Conservation (phyloP, 495 filamentous ascomycete genomes). For the Xylaria flabelliformis region DNA sequence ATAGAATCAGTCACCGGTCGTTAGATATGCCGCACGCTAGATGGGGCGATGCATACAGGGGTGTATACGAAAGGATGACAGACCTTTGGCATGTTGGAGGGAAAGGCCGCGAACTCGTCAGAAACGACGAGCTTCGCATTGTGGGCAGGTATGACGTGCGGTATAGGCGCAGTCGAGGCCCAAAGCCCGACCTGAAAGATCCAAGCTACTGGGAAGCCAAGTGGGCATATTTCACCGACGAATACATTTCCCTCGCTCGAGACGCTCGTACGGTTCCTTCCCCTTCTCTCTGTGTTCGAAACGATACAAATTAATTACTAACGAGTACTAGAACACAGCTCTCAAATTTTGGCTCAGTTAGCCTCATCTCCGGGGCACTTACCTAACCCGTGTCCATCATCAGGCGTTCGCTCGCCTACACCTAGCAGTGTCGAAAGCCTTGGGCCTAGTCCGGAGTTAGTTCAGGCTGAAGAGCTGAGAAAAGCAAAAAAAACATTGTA, state of each 20-base stretch:
- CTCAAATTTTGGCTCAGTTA: neutral
- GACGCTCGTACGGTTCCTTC: neutral
- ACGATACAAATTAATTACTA: neutral
- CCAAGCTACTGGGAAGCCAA: constrained; percentile 13
- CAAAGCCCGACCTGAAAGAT: constrained; percentile 6
- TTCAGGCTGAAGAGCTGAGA: neutral
- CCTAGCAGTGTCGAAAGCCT: neutral
- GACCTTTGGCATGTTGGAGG: constrained; percentile 10
- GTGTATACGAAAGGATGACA: constrained; percentile 14
- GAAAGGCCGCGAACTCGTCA: neutral
- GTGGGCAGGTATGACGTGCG: neutral
- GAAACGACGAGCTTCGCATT: constrained; percentile 1
- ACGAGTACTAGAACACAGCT: neutral
- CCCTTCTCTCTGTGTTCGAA: neutral
- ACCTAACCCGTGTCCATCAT: neutral
- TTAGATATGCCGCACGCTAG: neutral
- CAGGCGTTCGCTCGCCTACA: neutral
- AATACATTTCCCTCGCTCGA: neutral
- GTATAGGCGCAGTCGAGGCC: constrained; percentile 1
- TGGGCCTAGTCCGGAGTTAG: neutral
- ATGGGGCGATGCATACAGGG: neutral
- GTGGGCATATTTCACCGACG: constrained; percentile 6
- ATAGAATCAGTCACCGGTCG: neutral
- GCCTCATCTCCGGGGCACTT: neutral
- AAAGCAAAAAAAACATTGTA: neutral